Percentiles rank a stretch among this genome's conserved stretches.
These are phyloP conservation scores for Pseudomonodictys pantanalensis DNA, from an alignment of 495 filamentous ascomycete species.

Conservation along the genomic window DNA sequence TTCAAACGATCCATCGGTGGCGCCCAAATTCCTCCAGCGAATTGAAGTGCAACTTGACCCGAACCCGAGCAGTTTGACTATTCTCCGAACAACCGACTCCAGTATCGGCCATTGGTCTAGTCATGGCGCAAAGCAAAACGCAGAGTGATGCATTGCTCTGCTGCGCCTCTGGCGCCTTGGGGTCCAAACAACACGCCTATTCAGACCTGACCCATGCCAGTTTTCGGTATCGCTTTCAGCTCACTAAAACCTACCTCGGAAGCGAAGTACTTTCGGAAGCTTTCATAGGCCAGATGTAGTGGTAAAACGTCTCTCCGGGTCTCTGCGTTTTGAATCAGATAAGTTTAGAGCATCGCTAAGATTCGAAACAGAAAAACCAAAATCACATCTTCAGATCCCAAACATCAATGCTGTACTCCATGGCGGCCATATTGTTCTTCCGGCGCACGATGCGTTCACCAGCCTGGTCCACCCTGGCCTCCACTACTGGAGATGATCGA, in stretches of 20 bases:
- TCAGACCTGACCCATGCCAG: no score
- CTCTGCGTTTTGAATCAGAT: conserved; percentile 33
- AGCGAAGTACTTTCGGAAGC: neutral
- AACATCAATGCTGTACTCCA: conserved; percentile 24
- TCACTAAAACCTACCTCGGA: conserved; percentile 27
- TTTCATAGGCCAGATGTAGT: neutral
- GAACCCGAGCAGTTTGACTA: no score
- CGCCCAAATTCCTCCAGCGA: no score
- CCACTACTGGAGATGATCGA: conserved; percentile 6
- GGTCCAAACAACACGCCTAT: no score
- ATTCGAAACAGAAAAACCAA: conserved; percentile 20
- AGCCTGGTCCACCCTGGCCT: conserved; percentile 5
- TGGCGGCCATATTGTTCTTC: conserved; percentile 17
- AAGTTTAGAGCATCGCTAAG: conserved; percentile 4
- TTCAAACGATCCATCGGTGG: no score
- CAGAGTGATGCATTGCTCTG: no score
- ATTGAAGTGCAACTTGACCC: no score
- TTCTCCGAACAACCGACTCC: no score
- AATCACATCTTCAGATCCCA: conserved; percentile 16
- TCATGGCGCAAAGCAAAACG: no score
- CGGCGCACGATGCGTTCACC: neutral
- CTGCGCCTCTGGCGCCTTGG: no score
- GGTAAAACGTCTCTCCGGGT: conserved; percentile 8
- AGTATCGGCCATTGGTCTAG: no score
- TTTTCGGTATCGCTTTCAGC: no score